Conservation (phyloP, 2,329 filamentous ascomycete species). For the Rhynchosporium agropyri region DNA sequence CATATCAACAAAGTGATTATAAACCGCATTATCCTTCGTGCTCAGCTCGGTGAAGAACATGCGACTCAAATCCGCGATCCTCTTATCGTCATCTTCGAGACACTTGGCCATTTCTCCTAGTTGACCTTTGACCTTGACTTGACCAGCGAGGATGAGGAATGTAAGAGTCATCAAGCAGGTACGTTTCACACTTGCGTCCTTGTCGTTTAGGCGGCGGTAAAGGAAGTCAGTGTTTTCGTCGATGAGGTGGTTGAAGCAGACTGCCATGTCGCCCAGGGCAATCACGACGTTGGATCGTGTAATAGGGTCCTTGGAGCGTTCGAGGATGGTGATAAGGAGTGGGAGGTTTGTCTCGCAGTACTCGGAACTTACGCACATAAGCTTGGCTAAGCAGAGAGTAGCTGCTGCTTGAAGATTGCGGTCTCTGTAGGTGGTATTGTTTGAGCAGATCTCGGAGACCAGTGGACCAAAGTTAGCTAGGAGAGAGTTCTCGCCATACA, state of each 20-base stretch:
- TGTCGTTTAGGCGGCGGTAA: conserved; percentile 88
- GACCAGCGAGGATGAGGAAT: conserved; percentile 93
- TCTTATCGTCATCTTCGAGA: conserved; percentile 91
- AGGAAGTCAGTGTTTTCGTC: conserved; percentile 99
- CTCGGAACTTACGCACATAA: conserved; percentile 97
- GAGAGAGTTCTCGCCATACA: conserved; percentile 81
- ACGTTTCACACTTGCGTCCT: conserved; percentile 87
- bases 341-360: conserved; percentile 94
- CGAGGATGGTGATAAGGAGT: conserved; percentile 96
- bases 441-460: conserved; percentile 90
- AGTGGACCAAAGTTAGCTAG: conserved; percentile 90
- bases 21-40: conserved; percentile 97
- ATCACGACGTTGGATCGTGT: conserved; percentile 96
- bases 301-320: conserved; percentile 87
- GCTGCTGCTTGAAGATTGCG: conserved; percentile 89
- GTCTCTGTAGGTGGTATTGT: conserved; percentile 90
- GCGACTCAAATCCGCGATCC: conserved; percentile 87
- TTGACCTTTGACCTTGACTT: conserved; percentile 99
- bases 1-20: conserved; percentile 99
- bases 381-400: conserved; percentile 91
- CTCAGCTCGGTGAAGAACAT: conserved; percentile 99
- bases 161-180: conserved; percentile 98
- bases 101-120: conserved; percentile 99
- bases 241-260: conserved; percentile 98
- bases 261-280: conserved; percentile 96